phyloP scores from a whole-genome alignment of 805 yeast genomes.

The Wickerhamomyces sydowiorum region DNA sequence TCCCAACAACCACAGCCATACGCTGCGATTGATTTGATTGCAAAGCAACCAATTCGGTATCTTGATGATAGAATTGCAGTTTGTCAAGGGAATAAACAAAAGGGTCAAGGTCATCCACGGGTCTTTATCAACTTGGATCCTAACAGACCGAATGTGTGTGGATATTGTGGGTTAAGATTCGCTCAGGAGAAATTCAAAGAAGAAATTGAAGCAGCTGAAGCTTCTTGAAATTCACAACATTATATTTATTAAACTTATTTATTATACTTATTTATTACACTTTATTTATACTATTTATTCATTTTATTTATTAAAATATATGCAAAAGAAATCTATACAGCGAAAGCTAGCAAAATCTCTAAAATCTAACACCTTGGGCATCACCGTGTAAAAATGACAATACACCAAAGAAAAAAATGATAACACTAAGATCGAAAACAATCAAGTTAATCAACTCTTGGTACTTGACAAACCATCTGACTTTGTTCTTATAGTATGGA shows the following conservation, averaged over 20 bases:
- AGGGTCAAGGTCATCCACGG: constrained; percentile 78
- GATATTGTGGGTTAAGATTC: constrained; percentile 73
- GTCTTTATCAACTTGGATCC: constrained; percentile 76
- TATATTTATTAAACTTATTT: constrained; percentile 1
- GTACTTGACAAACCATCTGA: constrained; percentile 20
- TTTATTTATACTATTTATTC: not conserved
- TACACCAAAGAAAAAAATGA: constrained; percentile 17
- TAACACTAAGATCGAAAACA: constrained; percentile 18
- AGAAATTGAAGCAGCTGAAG: constrained; percentile 8
- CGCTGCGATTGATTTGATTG: constrained; percentile 81
- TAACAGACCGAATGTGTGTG: constrained; percentile 67
- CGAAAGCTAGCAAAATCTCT: no score
- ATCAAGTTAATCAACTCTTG: constrained; percentile 16
- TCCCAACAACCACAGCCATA: constrained; percentile 68
- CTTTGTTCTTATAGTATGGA: constrained; percentile 10
- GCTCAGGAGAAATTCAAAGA: constrained; percentile 17
- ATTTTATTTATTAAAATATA: constrained; percentile 1
- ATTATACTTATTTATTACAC: constrained; percentile 4
- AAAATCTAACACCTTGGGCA: no score
- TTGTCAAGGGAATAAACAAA: constrained; percentile 75
- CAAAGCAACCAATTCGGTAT: constrained; percentile 64
- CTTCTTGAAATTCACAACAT: not conserved
- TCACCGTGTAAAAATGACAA: constrained; percentile 9
- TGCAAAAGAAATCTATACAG: no score
- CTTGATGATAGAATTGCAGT: constrained; percentile 61